These are phyloP conservation scores for Collybiopsis luxurians DNA, from an alignment of 768 basidiomycete genomes.

Conservation along the genomic window DNA sequence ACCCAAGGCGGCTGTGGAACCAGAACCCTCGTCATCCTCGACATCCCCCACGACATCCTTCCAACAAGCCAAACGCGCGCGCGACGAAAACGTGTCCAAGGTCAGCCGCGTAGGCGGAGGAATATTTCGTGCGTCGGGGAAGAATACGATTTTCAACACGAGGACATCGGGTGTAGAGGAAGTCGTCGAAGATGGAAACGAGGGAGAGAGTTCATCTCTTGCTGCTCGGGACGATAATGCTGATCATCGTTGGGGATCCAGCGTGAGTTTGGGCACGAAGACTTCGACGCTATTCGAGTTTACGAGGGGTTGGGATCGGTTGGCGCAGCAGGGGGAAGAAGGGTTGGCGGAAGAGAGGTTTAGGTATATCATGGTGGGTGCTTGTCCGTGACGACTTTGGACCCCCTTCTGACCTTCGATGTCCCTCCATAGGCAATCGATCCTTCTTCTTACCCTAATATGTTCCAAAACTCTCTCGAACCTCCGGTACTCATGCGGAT, in stretches of 20 bases:
- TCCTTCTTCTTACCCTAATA: constrained; percentile 49
- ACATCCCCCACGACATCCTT: constrained; percentile 32
- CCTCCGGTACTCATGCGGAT: constrained; percentile 58
- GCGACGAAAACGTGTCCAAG: constrained; percentile 38
- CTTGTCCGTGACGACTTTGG: not conserved
- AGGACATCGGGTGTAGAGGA: not conserved
- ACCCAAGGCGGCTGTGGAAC: constrained; percentile 11
- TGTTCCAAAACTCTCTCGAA: constrained; percentile 74
- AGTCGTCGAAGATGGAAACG: not conserved
- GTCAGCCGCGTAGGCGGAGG: constrained; percentile 59
- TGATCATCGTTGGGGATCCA: not conserved
- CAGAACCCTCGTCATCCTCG: constrained; percentile 12
- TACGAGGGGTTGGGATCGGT: constrained; percentile 51
- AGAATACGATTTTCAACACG: constrained; percentile 52
- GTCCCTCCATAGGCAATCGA: constrained; percentile 44
- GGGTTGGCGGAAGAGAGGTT: constrained; percentile 45
- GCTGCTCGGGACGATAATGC: not conserved
- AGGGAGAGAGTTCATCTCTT: not conserved
- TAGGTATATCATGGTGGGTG: constrained; percentile 55
- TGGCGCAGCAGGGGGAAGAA: constrained; percentile 22
- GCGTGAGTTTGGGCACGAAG: constrained; percentile 5
- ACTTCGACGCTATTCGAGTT: constrained; percentile 62
- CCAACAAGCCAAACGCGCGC: constrained; percentile 54
- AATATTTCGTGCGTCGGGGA: constrained; percentile 66
- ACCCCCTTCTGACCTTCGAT: not conserved